These are phyloP conservation scores for Tricholoma terreum DNA, from an alignment of 768 basidiomycete genomes.

Conservation along the genomic window DNA sequence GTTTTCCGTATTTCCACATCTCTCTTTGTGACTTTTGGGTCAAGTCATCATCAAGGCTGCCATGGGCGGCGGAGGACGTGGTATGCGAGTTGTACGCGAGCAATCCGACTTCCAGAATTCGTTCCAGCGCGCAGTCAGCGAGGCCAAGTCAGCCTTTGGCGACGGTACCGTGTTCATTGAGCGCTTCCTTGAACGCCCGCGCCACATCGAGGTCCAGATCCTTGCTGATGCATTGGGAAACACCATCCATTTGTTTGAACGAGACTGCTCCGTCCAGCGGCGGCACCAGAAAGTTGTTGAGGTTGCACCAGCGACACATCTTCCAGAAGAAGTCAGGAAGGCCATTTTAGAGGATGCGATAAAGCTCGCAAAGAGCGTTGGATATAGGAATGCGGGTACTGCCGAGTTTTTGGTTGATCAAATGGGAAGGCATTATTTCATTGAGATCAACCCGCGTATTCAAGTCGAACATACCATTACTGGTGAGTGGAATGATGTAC, in stretches of 20 bases:
- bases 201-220: conserved; percentile 97
- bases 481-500: conserved; percentile 46
- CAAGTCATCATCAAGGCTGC: conserved; percentile 98
- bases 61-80: conserved; percentile 97
- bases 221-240: conserved; percentile 91
- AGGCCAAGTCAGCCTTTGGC: conserved; percentile 96
- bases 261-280: conserved; percentile 97
- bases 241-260: conserved; percentile 96
- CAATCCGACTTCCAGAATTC: conserved; percentile 86
- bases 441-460: conserved; percentile 99
- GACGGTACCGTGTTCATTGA: conserved; percentile 99
- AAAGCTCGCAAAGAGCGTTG: conserved; percentile 89
- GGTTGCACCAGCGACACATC: conserved; percentile 93
- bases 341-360: conserved; percentile 89
- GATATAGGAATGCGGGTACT: conserved; percentile 96
- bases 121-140: conserved; percentile 90
- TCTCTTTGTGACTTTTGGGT: conserved; percentile 4
- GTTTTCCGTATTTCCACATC: neutral
- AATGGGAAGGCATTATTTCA: conserved; percentile 96
- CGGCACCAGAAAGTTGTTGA: conserved; percentile 99
- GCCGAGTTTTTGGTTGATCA: conserved; percentile 98
- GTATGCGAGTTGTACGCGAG: conserved; percentile 98
- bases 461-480: conserved; percentile 99
- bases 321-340: conserved; percentile 87
- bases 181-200: conserved; percentile 92